These are phyloP conservation scores for Phytophthora colocasiae DNA, from an alignment of 352 stramenopile species.

Conservation along the genomic window DNA sequence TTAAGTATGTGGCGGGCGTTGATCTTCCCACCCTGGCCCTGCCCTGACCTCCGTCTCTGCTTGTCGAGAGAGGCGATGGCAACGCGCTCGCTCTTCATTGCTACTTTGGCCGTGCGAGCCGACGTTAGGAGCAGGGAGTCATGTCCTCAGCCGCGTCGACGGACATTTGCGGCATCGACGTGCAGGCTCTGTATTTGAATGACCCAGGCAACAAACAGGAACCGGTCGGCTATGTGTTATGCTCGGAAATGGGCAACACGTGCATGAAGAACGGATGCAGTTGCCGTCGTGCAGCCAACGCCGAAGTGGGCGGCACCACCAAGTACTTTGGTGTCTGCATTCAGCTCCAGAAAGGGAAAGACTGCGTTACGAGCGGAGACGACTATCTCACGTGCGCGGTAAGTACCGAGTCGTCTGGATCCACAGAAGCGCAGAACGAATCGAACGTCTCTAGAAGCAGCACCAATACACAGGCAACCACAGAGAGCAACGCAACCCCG, in stretches of 20 bases:
- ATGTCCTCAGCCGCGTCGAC: constrained; percentile 23
- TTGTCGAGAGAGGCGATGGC: constrained; percentile 9
- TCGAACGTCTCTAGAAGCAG: background rate
- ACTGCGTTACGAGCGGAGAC: constrained; percentile 35
- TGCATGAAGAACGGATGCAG: constrained; percentile 45
- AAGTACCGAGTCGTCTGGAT: constrained; percentile 1
- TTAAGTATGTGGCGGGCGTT: constrained; percentile 29
- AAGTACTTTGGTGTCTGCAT: constrained; percentile 44
- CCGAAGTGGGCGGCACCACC: constrained; percentile 23
- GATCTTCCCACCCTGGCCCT: constrained; percentile 34
- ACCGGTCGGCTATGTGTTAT: constrained; percentile 35
- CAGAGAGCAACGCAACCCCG: constrained; percentile 23
- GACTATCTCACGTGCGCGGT: constrained; percentile 38
- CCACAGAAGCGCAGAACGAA: constrained; percentile 21
- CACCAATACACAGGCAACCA: constrained; percentile 18
- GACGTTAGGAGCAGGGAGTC: constrained; percentile 9
- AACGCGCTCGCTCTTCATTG: constrained; percentile 29
- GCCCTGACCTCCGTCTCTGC: constrained; percentile 28
- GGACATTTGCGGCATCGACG: constrained; percentile 36
- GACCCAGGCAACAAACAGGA: constrained; percentile 41
- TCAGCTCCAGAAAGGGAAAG: constrained; percentile 24
- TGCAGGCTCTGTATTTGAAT: constrained; percentile 38
- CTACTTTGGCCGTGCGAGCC: constrained; percentile 32
- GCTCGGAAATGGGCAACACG: constrained; percentile 38
- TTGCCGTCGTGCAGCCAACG: constrained; percentile 30